Base-by-base conservation (phyloP, 1,284 basidiomycete species). In the Cryptococcus sp. region DNA sequence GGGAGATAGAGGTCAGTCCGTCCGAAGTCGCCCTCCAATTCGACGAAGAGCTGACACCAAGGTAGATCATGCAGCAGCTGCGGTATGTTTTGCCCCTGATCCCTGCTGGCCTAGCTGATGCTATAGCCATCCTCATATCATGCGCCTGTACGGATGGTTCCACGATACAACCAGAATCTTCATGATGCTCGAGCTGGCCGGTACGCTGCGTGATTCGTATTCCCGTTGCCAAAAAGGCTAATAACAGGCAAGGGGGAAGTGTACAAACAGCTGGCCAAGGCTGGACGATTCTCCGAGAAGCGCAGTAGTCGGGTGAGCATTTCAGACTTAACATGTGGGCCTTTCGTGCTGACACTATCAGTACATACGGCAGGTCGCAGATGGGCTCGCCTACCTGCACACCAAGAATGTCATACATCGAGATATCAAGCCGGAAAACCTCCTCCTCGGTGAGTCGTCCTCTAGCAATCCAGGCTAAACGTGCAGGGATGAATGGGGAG, bases 401-500 rank as follows among this genome's bases (percentile, higher is more conserved):
- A 76, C 79, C 43, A 97, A 97, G 66, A 89, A 97, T 64, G 87
- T 98, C 56, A 98, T 98, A 50, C 94, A 99, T 71, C 83, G 95
- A n/a, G 94, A 99, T 66, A 97, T 98, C 76, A 99, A 98, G 73
- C 95, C 94, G 0, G 95, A 97, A 74, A 99, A 99, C 68, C 74
- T 99, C 39, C 78, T 99, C 3, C 74, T 99, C 6, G 92, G 92
- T 14, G 21, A 19, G 59, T 48, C 7, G 6, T 16, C 37, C 41
- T 7, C 2, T 31, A 19, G 21, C 32, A 23, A 33, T 9, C 39
- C 35, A 42, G 12, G 37, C 31, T 43, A 5, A 11, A 41, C 7
- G n/a, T 32, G 16, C 37, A 57, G 69, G 69, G 1, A 84, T 97
- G 63, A 87, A 92, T 57, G 95, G 94, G 34, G 92, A 97, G 67